Percentiles rank a stretch among this genome's conserved stretches.
These are phyloP conservation scores for Suillus placidus DNA, from an alignment of 768 basidiomycete genomes.

Conservation along the genomic window DNA sequence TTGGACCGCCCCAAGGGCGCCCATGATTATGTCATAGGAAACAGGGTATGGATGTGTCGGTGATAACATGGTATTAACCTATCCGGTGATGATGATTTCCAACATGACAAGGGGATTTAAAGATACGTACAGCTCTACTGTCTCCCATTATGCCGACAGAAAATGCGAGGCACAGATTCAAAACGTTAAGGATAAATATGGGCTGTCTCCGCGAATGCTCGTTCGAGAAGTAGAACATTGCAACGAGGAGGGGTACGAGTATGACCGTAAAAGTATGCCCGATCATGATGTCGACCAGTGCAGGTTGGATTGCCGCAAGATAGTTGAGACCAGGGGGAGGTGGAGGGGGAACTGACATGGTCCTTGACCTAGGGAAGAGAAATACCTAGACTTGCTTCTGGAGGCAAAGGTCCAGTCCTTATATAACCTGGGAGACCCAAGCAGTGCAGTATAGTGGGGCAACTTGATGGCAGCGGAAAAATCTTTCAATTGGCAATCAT, in stretches of 20 bases:
- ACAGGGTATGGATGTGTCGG: slow-evolving; percentile 25
- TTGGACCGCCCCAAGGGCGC: slow-evolving; percentile 32
- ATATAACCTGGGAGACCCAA: neutral
- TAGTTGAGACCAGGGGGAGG: slow-evolving; percentile 1
- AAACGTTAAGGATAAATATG: slow-evolving; percentile 34
- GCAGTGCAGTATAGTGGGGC: neutral
- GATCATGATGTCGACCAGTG: slow-evolving; percentile 30
- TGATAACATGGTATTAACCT: slow-evolving; percentile 34
- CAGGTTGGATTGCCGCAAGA: slow-evolving; percentile 21
- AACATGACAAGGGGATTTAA: neutral
- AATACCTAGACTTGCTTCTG: neutral
- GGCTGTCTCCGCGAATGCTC: slow-evolving; percentile 25
- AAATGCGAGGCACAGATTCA: slow-evolving; percentile 25
- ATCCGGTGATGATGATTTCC: neutral
- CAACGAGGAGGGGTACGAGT: slow-evolving; percentile 33
- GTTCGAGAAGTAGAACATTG: slow-evolving; percentile 35
- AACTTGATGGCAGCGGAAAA: neutral
- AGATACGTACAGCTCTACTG: slow-evolving; percentile 16
- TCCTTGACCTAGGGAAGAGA: neutral
- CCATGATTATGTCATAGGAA: slow-evolving; percentile 31
- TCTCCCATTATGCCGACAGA: slow-evolving; percentile 26
- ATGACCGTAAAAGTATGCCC: slow-evolving; percentile 34
- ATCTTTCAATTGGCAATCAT: neutral
- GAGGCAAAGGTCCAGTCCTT: neutral
- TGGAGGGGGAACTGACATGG: neutral